These are phyloP conservation scores for Neurospora sp. DNA, from an alignment of 495 filamentous ascomycete genomes.

Conservation along the genomic window DNA sequence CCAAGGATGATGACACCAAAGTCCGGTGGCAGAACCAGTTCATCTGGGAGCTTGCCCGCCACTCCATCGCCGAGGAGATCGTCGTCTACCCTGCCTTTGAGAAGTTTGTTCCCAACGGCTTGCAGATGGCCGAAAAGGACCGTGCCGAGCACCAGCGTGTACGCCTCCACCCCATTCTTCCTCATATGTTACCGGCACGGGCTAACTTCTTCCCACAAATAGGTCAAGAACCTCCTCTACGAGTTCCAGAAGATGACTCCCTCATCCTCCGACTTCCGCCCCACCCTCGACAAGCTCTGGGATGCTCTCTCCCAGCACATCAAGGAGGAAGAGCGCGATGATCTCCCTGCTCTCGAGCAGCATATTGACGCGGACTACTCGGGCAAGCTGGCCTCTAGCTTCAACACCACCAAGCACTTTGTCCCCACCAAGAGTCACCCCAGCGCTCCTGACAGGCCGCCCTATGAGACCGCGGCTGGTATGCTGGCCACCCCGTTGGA, in stretches of 20 bases:
- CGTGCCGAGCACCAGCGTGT: constrained; percentile 48
- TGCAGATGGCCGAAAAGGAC: constrained; percentile 47
- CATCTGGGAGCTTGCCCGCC: constrained; percentile 60
- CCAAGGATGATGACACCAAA: constrained; percentile 38
- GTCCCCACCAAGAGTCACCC: constrained; percentile 50
- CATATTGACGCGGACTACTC: constrained; percentile 29
- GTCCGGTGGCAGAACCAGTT: constrained; percentile 54
- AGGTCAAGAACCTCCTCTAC: constrained; percentile 57
- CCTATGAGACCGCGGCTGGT: constrained; percentile 39
- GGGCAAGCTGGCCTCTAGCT: constrained; percentile 37
- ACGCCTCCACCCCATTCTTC: constrained; percentile 1
- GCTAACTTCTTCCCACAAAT: not conserved
- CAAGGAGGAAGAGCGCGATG: constrained; percentile 47
- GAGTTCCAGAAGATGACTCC: constrained; percentile 47
- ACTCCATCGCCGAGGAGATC: constrained; percentile 57
- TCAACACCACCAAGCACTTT: constrained; percentile 51
- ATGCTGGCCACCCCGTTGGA: constrained; percentile 44
- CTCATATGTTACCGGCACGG: not conserved
- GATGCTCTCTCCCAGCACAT: constrained; percentile 45
- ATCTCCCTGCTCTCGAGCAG: constrained; percentile 47
- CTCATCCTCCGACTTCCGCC: constrained; percentile 36
- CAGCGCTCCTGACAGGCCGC: constrained; percentile 37
- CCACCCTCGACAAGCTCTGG: constrained; percentile 45
- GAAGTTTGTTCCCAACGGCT: constrained; percentile 42
- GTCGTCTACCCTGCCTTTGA: constrained; percentile 61